Base-by-base conservation (phyloP, 129 eudicot species). In the Glebionis coronaria region DNA sequence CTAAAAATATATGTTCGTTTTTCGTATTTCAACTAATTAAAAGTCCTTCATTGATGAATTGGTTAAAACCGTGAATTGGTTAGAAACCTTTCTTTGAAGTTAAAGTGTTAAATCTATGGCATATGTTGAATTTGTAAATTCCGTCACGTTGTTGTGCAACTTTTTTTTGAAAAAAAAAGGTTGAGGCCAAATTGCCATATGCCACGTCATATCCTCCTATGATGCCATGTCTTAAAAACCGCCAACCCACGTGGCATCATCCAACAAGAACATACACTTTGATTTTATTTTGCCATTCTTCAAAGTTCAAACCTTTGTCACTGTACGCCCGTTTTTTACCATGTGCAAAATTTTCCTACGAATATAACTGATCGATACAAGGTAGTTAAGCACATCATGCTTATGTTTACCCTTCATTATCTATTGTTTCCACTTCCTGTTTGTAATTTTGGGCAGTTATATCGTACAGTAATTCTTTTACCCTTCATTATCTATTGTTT, bases 211-310 rank as follows among this genome's bases (percentile, higher is more conserved):
- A n/a, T n/a, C n/a, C n/a, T 54, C 64, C 65, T 56, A 56, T 44
- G 15, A 58, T 21, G 44, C 74, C 65, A 69, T 56, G 74, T 69
- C 28, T 23, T 35, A 9, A 13, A 70, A 56, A 70, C 66, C 74
- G 66, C 65, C 66, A 56, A 27, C 58, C 29, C 15, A 57, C 66
- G 74, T 70, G 74, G 74, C 74, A 70, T 70, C 65, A 44, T 57
- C 70, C 70, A 65, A 65, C 58, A 13, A 56, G 44, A 44, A 56
- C 65, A 42, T 57, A 46, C 28, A 12, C 66, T 60, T 49, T 47
- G 59, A n/a, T 59, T 18, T 23, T 65, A n/a, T 55, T 69, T 54
- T 69, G 65, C 28, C 56, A 69, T 25, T 56, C 9, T 35, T 25
- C 65, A 28, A 5, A 21, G 42, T 35, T 25, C 65, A 28, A 5